Percentiles rank a stretch among this genome's conserved stretches.
phyloP scores from a whole-genome alignment of 768 basidiomycete species.

The Boletus tylopilopsis region DNA sequence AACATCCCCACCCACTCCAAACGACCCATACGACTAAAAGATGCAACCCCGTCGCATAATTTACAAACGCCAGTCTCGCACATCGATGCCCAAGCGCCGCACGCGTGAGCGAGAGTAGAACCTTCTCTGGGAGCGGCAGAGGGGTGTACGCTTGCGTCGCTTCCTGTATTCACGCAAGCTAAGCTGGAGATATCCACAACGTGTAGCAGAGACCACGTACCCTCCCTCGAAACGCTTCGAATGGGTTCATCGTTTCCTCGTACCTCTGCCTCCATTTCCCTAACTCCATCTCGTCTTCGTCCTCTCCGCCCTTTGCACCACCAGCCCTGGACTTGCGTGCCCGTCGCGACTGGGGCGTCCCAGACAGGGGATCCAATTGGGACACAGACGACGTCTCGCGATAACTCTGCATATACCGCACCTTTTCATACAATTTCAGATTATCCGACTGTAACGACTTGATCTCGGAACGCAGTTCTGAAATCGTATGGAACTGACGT shows the following conservation, averaged over 20 bases:
- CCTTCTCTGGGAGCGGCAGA: constrained; percentile 87
- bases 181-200: background rate
- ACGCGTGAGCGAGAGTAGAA: constrained; percentile 80
- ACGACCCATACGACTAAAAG: constrained; percentile 75
- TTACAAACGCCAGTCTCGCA: constrained; percentile 84
- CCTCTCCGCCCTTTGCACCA: constrained; percentile 25
- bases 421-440: constrained; percentile 97
- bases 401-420: constrained; percentile 97
- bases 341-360: constrained; percentile 18
- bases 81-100: constrained; percentile 86
- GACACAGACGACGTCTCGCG: constrained; percentile 67
- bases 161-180: constrained; percentile 53
- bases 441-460: constrained; percentile 93
- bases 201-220: constrained; percentile 45
- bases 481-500: constrained; percentile 92
- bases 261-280: constrained; percentile 89
- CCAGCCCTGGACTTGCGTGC: constrained; percentile 1
- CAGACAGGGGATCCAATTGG: constrained; percentile 67
- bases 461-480: constrained; percentile 87
- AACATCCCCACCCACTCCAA: constrained; percentile 56
- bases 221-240: constrained; percentile 93
- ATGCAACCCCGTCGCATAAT: constrained; percentile 81
- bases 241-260: constrained; percentile 97
- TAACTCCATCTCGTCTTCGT: constrained; percentile 58
- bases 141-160: constrained; percentile 90